phyloP scores from a whole-genome alignment of 2,329 filamentous ascomycete genomes.

The Seiridium cupressi region DNA sequence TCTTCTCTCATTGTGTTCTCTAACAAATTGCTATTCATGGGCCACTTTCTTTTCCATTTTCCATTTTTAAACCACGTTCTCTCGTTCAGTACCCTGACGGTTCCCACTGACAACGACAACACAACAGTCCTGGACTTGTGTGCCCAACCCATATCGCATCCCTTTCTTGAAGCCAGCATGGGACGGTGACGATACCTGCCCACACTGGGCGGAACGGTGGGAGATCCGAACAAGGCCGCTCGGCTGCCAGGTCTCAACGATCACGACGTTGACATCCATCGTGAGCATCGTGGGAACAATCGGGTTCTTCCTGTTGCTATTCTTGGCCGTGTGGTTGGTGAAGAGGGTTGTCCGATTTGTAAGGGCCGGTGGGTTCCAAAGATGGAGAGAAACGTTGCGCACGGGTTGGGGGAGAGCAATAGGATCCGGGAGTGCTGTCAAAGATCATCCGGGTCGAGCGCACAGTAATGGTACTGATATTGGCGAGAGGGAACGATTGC shows the following conservation, averaged over 20 bases:
- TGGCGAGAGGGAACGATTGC: too few species aligned
- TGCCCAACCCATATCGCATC: constrained; percentile 46
- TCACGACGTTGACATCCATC: constrained; percentile 32
- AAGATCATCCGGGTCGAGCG: background rate
- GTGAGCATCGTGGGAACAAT: constrained; percentile 27
- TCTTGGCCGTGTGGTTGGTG: constrained; percentile 14
- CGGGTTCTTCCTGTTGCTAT: constrained; percentile 8
- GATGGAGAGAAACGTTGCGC: constrained; percentile 17
- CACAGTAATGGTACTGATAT: too few species aligned
- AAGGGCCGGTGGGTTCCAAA: constrained; percentile 23
- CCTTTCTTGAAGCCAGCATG: constrained; percentile 49
- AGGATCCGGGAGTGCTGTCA: background rate
- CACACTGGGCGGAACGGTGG: constrained; percentile 45
- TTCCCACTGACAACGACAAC: background rate
- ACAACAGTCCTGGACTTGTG: constrained; percentile 49
- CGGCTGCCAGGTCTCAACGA: constrained; percentile 35
- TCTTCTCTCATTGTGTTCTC: constrained; percentile 1
- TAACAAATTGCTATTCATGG: background rate
- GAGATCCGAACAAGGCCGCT: constrained; percentile 32
- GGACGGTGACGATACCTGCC: constrained; percentile 46
- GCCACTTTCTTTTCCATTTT: background rate
- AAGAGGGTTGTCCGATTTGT: background rate
- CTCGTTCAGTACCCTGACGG: constrained; percentile 3
- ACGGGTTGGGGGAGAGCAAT: background rate
- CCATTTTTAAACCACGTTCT: background rate